phyloP scores from a whole-genome alignment of 352 stramenopile genomes.

The Phytophthora brassicae region DNA sequence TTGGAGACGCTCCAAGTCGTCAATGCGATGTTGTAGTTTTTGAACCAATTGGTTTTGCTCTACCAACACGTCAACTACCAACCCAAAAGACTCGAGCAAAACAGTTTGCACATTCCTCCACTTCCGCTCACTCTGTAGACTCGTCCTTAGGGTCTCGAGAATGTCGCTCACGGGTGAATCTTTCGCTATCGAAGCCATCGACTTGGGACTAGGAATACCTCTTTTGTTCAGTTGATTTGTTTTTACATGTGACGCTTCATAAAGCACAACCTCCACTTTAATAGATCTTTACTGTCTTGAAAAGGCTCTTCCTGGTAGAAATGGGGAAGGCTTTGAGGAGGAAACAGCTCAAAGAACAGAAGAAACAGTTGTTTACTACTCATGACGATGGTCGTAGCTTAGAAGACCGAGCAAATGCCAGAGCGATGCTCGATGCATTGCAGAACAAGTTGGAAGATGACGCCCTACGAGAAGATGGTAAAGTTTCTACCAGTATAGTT shows the following conservation, averaged over 20 bases:
- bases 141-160: slow-evolving; percentile 14
- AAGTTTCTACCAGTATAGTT: no score
- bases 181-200: background rate
- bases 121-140: slow-evolving; percentile 45
- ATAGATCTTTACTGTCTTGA: background rate
- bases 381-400: slow-evolving; percentile 44
- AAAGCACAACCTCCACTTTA: background rate
- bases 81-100: slow-evolving; percentile 42
- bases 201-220: background rate
- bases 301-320: background rate
- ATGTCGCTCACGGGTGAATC: background rate
- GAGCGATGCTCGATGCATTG: slow-evolving; percentile 55
- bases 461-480: slow-evolving; percentile 57
- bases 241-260: slow-evolving; percentile 18
- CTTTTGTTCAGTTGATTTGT: background rate
- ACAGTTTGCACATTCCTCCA: slow-evolving; percentile 71
- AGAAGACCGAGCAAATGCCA: slow-evolving; percentile 39
- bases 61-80: slow-evolving; percentile 39
- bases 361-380: slow-evolving; percentile 44
- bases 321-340: slow-evolving; percentile 53
- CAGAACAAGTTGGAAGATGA: slow-evolving; percentile 67
- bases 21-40: slow-evolving; percentile 23
- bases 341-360: slow-evolving; percentile 51
- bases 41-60: slow-evolving; percentile 37
- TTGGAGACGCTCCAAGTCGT: slow-evolving; percentile 15